A percentile compares a stretch with the other conserved stretches of the same genome.
phyloP scores from a whole-genome alignment of 2,329 filamentous ascomycete species.

The Dothideomycetidae sp. region DNA sequence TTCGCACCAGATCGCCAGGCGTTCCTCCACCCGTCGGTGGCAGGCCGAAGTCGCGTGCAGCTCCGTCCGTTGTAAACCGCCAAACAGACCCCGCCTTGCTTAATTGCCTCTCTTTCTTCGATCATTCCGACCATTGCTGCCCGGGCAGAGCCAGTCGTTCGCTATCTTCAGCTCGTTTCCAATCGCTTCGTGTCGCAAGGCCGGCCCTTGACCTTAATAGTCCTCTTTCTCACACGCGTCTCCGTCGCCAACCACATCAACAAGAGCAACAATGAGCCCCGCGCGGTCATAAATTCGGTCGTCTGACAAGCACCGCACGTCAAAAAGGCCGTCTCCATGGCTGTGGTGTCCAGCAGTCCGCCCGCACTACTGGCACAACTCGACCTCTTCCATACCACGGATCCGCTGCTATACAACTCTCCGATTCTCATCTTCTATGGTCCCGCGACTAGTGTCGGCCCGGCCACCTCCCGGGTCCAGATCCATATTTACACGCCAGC shows the following conservation, averaged over 20 bases:
- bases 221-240: neutral
- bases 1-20: constrained; percentile 4
- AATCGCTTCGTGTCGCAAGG: no score
- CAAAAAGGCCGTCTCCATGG: constrained; percentile 57
- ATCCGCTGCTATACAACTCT: constrained; percentile 66
- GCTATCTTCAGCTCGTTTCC: no score
- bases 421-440: constrained; percentile 86
- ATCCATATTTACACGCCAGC: constrained; percentile 82
- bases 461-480: constrained; percentile 89
- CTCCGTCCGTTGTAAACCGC: constrained; percentile 1
- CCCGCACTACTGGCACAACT: constrained; percentile 65
- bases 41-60: no score
- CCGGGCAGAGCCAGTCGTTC: no score
- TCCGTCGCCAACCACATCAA: no score
- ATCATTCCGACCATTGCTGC: neutral
- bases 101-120: no score
- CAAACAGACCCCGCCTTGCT: constrained; percentile 9
- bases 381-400: constrained; percentile 76
- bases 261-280: no score
- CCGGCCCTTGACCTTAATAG: neutral
- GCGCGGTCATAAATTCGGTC: no score
- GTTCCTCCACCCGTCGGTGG: neutral
- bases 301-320: no score
- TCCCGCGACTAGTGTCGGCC: constrained; percentile 57
- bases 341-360: constrained; percentile 65